phyloP scores from a whole-genome alignment of 768 basidiomycete genomes.

The Tubosaeta brunneosetosa region DNA sequence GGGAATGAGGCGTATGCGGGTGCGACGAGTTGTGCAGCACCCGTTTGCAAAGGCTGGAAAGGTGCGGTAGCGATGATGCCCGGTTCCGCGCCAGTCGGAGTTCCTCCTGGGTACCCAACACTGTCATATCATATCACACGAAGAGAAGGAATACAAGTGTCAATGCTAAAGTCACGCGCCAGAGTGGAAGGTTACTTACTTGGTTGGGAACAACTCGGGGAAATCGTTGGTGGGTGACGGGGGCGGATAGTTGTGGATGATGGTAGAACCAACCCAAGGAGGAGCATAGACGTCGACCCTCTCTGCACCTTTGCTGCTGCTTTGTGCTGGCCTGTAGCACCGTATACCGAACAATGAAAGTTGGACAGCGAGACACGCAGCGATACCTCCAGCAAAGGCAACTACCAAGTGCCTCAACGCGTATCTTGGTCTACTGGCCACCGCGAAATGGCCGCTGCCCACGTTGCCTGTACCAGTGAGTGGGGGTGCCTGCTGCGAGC shows the following conservation, averaged over 20 bases:
- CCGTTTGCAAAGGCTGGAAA: constrained; percentile 72
- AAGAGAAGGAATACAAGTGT: not conserved
- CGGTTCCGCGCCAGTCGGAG: constrained; percentile 76
- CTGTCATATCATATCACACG: constrained; percentile 4
- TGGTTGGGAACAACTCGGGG: constrained; percentile 69
- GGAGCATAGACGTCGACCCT: constrained; percentile 43
- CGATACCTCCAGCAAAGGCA: constrained; percentile 52
- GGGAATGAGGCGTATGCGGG: constrained; percentile 34
- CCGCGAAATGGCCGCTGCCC: not conserved
- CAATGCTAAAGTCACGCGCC: not conserved
- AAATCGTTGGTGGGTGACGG: constrained; percentile 65
- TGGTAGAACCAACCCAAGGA: constrained; percentile 70
- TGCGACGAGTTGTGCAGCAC: constrained; percentile 58
- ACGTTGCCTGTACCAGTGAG: constrained; percentile 6
- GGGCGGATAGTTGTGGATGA: constrained; percentile 67
- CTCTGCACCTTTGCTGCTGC: not conserved
- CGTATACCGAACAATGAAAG: constrained; percentile 33
- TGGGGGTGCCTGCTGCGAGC: constrained; percentile 10
- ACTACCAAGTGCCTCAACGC: constrained; percentile 34
- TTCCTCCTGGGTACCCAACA: constrained; percentile 73
- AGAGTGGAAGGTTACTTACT: constrained; percentile 20
- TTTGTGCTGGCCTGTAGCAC: constrained; percentile 26
- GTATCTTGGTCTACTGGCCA: constrained; percentile 14
- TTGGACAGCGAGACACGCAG: constrained; percentile 49
- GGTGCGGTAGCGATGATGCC: constrained; percentile 71